phyloP scores from a whole-genome alignment of 2,329 filamentous ascomycete species.

The Colletotrichum sp. region DNA sequence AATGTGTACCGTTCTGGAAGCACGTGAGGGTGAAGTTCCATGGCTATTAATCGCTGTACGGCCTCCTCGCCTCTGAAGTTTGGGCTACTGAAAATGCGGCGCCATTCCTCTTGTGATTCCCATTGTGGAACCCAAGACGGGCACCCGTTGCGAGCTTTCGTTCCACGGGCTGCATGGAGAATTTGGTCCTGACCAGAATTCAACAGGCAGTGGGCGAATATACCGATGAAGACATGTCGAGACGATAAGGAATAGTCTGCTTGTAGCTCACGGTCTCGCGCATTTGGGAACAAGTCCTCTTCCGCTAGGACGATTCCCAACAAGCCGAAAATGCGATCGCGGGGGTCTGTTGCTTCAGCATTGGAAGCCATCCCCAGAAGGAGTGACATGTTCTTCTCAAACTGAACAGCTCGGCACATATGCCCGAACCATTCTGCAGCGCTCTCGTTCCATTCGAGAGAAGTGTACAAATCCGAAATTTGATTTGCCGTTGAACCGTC shows the following conservation, averaged over 20 bases:
- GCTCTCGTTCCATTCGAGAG: neutral
- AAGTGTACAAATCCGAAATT: no score
- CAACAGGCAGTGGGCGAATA: neutral
- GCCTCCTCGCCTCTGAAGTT: no score
- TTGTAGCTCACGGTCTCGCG: neutral
- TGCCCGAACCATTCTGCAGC: neutral
- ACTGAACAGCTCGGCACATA: neutral
- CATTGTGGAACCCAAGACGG: neutral
- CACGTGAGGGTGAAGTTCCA: no score
- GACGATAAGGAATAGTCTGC: neutral
- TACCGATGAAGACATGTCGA: neutral
- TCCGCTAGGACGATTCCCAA: neutral
- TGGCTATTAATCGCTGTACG: accelerated
- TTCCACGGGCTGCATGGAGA: neutral
- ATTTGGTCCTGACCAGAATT: neutral
- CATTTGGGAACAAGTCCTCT: neutral
- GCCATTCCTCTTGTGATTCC: neutral
- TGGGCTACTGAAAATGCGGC: accelerated
- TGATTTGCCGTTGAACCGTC: neutral
- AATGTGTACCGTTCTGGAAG: no score
- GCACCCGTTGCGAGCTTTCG: neutral
- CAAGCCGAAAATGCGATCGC: slow-evolving; percentile 2
- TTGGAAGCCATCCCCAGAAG: neutral
- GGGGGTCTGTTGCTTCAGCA: neutral
- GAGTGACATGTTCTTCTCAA: neutral